Conservation (phyloP, 768 basidiomycete genomes). For the Boletus sp. region DNA sequence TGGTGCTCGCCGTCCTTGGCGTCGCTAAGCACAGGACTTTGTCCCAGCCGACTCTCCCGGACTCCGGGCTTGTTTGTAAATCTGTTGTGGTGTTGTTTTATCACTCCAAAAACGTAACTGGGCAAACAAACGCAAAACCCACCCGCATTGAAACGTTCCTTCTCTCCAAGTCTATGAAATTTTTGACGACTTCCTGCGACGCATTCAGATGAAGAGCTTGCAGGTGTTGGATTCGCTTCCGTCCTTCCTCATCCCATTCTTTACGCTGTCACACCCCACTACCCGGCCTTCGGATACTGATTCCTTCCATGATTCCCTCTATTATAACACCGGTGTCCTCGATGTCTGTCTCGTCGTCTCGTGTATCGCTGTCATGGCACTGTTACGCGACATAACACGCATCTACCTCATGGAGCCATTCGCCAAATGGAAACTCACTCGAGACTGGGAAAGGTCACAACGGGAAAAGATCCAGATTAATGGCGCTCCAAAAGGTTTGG, state of each 20-base stretch:
- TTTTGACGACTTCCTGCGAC: conserved; percentile 32
- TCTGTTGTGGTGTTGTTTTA: conserved; percentile 28
- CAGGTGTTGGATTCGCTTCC: conserved; percentile 44
- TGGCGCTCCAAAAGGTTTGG: conserved; percentile 26
- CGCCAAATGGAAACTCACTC: conserved; percentile 70
- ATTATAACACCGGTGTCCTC: conserved; percentile 70
- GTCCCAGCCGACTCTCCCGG: not conserved
- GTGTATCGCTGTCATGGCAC: conserved; percentile 85
- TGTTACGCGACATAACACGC: conserved; percentile 77
- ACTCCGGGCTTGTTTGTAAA: conserved; percentile 2
- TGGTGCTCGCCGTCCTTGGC: conserved; percentile 1
- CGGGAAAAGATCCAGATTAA: conserved; percentile 16
- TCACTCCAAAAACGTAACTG: conserved; percentile 23
- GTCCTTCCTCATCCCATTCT: conserved; percentile 62
- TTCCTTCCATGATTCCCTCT: conserved; percentile 67
- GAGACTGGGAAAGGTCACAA: conserved; percentile 41
- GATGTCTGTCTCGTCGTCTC: conserved; percentile 80
- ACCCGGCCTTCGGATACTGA: conserved; percentile 55
- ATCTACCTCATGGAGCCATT: conserved; percentile 77
- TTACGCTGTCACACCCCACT: conserved; percentile 70
- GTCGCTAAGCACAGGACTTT: not conserved
- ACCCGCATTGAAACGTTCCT: conserved; percentile 11
- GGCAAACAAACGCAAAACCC: conserved; percentile 35
- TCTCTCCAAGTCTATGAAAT: conserved; percentile 31
- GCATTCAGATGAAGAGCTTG: conserved; percentile 34